These are phyloP conservation scores for Peltaster fructicola DNA, from an alignment of 2,329 filamentous ascomycete genomes.

Conservation along the genomic window DNA sequence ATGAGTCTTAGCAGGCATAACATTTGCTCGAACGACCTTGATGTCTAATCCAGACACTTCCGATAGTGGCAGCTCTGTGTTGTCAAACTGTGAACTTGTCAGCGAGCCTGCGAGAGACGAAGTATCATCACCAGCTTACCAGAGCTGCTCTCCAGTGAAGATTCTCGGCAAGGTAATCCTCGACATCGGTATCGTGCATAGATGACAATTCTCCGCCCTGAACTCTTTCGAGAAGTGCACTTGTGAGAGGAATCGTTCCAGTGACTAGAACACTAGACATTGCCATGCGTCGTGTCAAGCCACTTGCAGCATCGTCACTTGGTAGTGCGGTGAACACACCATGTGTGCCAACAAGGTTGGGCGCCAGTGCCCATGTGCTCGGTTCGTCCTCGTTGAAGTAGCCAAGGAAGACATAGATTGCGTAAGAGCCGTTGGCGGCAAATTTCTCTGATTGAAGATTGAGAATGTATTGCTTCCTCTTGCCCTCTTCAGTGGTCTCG, in stretches of 20 bases:
- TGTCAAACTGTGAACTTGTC: constrained; percentile 17
- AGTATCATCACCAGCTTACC: constrained; percentile 8
- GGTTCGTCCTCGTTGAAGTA: constrained; percentile 26
- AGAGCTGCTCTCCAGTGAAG: constrained; percentile 19
- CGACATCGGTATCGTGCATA: constrained; percentile 12
- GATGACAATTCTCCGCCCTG: constrained; percentile 18
- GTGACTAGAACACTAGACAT: constrained; percentile 14
- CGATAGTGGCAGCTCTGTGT: constrained; percentile 16
- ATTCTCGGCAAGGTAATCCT: constrained; percentile 15
- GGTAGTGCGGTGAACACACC: constrained; percentile 26
- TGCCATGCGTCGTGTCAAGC: constrained; percentile 2
- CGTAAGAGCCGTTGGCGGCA: constrained; percentile 43
- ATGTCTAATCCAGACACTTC: constrained; percentile 22
- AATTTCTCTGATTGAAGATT: constrained; percentile 47
- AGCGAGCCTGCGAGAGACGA: neutral
- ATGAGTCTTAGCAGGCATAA: constrained; percentile 19
- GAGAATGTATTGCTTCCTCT: constrained; percentile 48
- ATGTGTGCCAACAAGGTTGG: constrained; percentile 44
- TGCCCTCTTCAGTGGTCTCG: constrained; percentile 5
- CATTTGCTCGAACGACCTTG: constrained; percentile 21
- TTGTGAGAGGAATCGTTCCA: constrained; percentile 29
- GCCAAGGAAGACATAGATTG: constrained; percentile 52
- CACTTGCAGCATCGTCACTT: constrained; percentile 3
- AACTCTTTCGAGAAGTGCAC: constrained; percentile 21
- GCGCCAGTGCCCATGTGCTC: constrained; percentile 32